These are phyloP conservation scores for Catunica adiposa DNA, from an alignment of 2,329 filamentous ascomycete species.

Conservation along the genomic window DNA sequence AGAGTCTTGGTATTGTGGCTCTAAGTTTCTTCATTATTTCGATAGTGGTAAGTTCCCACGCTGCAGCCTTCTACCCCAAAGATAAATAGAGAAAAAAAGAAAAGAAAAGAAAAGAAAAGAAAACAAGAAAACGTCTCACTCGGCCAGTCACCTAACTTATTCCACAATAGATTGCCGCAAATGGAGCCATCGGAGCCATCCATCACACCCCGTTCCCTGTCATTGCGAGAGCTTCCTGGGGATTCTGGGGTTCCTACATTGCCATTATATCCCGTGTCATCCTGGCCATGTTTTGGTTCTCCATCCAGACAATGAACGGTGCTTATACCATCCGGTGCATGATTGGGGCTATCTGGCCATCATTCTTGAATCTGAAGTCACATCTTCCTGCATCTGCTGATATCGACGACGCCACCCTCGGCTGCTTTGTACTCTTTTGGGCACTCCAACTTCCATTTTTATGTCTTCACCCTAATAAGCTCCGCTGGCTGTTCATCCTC, in stretches of 20 bases:
- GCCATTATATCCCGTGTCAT: constrained; percentile 23
- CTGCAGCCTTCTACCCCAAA: no score
- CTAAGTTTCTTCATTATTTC: constrained; percentile 32
- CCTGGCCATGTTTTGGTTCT: constrained; percentile 21
- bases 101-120: no score
- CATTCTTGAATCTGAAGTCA: constrained; percentile 24
- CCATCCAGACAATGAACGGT: constrained; percentile 22
- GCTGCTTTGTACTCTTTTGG: constrained; percentile 31
- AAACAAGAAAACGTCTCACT: no score
- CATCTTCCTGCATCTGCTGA: constrained; percentile 22
- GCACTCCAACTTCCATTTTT: constrained; percentile 28
- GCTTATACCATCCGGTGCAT: constrained; percentile 15
- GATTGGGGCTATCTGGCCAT: constrained; percentile 27
- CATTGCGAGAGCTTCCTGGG: constrained; percentile 24
- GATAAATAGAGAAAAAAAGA: no score
- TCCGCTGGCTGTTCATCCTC: constrained; percentile 27
- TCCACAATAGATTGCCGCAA: constrained; percentile 25
- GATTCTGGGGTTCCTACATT: constrained; percentile 28
- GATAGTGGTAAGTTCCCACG: constrained; percentile 26
- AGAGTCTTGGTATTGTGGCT: constrained; percentile 17
- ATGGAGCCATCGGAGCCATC: constrained; percentile 23
- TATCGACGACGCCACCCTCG: constrained; percentile 22
- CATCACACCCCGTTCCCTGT: constrained; percentile 25
- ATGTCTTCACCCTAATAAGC: constrained; percentile 27
- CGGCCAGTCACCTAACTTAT: no score